Conservation (phyloP, 1,139 yeast species). For the Insectozyma bohioensis region DNA sequence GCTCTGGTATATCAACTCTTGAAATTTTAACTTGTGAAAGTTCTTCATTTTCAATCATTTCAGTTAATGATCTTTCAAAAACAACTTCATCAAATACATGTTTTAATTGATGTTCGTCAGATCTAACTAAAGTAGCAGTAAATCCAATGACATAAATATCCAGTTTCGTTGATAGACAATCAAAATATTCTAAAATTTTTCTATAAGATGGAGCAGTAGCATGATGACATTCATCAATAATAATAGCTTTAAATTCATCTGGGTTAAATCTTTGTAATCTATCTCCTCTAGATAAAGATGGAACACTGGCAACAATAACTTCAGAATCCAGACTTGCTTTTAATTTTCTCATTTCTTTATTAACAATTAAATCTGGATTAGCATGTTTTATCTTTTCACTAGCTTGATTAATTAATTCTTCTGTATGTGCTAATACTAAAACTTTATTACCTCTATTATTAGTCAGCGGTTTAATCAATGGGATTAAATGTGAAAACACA, state of each 20-base stretch:
- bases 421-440: constrained; percentile 76
- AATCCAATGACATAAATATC: constrained; percentile 71
- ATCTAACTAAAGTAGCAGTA: constrained; percentile 76
- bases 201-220: constrained; percentile 74
- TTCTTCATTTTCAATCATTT: constrained; percentile 70
- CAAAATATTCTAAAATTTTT: constrained; percentile 57
- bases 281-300: constrained; percentile 50
- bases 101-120: constrained; percentile 63
- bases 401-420: constrained; percentile 78
- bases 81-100: constrained; percentile 72
- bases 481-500: constrained; percentile 68
- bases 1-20: constrained; percentile 33
- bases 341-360: constrained; percentile 69
- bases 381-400: constrained; percentile 44
- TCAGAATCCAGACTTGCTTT: constrained; percentile 49
- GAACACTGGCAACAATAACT: constrained; percentile 77
- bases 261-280: constrained; percentile 61
- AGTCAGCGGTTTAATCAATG: constrained; percentile 38
- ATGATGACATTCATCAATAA: constrained; percentile 94
- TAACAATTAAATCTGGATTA: constrained; percentile 55
- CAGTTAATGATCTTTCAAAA: constrained; percentile 63
- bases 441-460: constrained; percentile 44
- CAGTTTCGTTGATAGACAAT: constrained; percentile 43
- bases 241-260: constrained; percentile 61
- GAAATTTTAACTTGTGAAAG: constrained; percentile 70